These are phyloP conservation scores for Eragrostis tef DNA, from an alignment of 202 grass and related monocot species.

Conservation along the genomic window DNA sequence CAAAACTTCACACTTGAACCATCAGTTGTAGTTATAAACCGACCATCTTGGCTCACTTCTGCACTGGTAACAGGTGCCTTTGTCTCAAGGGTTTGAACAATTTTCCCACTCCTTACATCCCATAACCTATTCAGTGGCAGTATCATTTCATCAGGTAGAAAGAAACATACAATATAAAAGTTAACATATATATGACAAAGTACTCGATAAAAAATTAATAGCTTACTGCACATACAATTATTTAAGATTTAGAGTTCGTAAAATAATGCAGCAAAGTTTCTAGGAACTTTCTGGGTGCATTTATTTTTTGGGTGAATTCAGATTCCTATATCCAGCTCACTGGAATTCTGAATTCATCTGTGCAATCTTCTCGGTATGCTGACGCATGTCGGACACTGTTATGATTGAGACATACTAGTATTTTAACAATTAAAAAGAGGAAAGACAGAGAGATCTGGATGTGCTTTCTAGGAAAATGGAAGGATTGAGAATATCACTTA, in stretches of 20 bases:
- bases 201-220: background rate
- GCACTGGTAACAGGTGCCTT: conserved; percentile 80
- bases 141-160: conserved; percentile 28
- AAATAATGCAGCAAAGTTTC: background rate
- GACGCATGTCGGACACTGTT: background rate
- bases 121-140: conserved; percentile 54
- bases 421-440: background rate
- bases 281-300: background rate
- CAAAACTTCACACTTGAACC: conserved; percentile 79
- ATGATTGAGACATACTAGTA: background rate
- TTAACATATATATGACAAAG: background rate
- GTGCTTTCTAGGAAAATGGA: background rate
- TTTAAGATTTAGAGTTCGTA: background rate
- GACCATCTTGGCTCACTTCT: conserved; percentile 83
- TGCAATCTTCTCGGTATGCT: background rate
- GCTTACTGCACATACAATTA: background rate
- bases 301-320: background rate
- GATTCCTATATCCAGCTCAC: background rate
- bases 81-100: conserved; percentile 79
- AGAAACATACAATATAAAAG: conserved; percentile 14
- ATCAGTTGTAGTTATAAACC: conserved; percentile 79
- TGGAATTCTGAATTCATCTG: background rate
- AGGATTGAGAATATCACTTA: background rate
- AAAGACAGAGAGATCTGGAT: background rate
- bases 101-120: conserved; percentile 78